Evolutionary conservation across 2,329 filamentous ascomycete species (phyloP), one percentile per base, ranked within the genome.

Genomic region (Exophiala bonariae): DNA sequence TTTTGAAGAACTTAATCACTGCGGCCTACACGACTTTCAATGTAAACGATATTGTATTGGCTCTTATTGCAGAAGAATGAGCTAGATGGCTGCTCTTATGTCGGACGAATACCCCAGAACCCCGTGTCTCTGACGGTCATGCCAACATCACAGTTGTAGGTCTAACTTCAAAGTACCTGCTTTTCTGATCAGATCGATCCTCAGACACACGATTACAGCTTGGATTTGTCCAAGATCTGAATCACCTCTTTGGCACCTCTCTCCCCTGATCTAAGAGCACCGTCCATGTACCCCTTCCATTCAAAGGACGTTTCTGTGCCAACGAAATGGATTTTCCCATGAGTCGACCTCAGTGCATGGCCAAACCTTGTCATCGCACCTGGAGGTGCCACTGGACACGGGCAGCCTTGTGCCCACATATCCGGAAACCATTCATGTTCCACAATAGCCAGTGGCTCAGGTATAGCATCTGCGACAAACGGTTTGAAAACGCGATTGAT

Each of bases 281-380:
- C 78, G 49, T 81, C 78, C 75, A 81, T 79, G 55, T 79, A 80
- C 0, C 78, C 77, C 41, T 74, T 77, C 77, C 77, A 80, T 49
- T 74, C 69, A 3, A 57, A 64, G 0, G 72, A 68, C 1, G 71
- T 77, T 64, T 81, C 78, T 0, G 77, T 79, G 0, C 79, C 78
- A 3, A 70, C 75, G 53, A 79, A 81, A 52, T 80, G 72, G 2
- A 79, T 26, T 20, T 72, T 64, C 3, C 23, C 23, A 26, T 26
- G 23, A 11, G 54, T 22, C 64, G 58, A 8, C 66, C 56, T 5
- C 73, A 52, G 5, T 54, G 61, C 46, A 16, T 49, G 63, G 1
- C 61, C 55, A 1, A 56, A 52, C 3, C 58, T 6, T 2, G 33
- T 62, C 7, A 74, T 53, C 3, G 72, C 61, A 0, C 71, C 72